phyloP scores from a whole-genome alignment of 2,329 filamentous ascomycete genomes.

The Nannizziopsis barbatae region DNA sequence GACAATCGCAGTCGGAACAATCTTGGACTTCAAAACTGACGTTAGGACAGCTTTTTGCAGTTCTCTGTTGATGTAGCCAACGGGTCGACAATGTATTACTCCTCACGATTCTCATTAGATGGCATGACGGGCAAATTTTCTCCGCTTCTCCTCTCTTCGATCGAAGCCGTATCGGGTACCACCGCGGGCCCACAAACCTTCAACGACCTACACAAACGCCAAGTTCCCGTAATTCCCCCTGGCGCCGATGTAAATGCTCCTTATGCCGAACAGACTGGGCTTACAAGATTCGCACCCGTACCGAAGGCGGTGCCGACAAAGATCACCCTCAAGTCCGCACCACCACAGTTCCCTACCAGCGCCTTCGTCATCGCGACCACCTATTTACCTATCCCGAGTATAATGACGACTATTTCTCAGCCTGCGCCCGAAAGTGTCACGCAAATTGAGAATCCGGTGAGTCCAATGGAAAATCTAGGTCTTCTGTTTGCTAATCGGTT shows the following conservation, averaged over 20 bases:
- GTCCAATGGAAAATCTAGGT: conserved; percentile 21
- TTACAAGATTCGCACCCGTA: conserved; percentile 52
- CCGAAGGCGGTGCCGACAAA: conserved; percentile 48
- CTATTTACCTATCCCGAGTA: conserved; percentile 36
- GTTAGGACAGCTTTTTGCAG: conserved; percentile 42
- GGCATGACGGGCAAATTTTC: conserved; percentile 53
- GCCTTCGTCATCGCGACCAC: conserved; percentile 43
- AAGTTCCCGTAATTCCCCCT: conserved; percentile 10
- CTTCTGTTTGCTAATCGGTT: not conserved
- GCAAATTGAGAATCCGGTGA: conserved; percentile 50
- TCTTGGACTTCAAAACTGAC: conserved; percentile 9
- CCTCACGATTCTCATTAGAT: conserved; percentile 51
- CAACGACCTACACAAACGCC: conserved; percentile 26
- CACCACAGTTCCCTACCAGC: conserved; percentile 46
- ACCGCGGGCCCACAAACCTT: conserved; percentile 17
- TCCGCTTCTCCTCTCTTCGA: conserved; percentile 28
- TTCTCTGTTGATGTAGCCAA: conserved; percentile 46
- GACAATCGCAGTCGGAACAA: conserved; percentile 13
- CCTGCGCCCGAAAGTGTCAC: conserved; percentile 41
- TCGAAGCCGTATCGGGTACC: conserved; percentile 29
- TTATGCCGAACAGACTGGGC: conserved; percentile 47
- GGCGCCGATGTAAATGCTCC: conserved; percentile 31
- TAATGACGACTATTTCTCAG: conserved; percentile 39
- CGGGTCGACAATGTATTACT: conserved; percentile 49
- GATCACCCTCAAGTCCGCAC: conserved; percentile 44